Conservation (phyloP, 1,284 basidiomycete genomes). For the Irpex sp. region DNA sequence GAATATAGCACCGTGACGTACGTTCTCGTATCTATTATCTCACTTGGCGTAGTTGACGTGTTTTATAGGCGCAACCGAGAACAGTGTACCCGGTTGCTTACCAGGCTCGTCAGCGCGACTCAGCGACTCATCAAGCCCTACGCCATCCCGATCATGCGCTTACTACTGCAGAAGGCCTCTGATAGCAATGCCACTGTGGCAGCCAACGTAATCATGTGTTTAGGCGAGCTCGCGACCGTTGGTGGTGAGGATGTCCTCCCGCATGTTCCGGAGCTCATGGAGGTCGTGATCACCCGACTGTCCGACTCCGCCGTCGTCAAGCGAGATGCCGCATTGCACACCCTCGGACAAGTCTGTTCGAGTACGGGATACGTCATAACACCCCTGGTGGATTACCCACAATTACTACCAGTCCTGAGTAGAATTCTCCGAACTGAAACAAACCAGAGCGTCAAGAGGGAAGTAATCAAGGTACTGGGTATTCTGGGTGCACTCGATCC, state of each 20-base stretch:
- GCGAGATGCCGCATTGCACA: constrained; percentile 91
- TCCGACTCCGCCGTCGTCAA: constrained; percentile 83
- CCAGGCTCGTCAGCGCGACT: constrained; percentile 84
- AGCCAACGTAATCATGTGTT: constrained; percentile 89
- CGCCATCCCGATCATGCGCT: constrained; percentile 92
- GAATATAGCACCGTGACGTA: constrained; percentile 93
- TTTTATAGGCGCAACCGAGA: constrained; percentile 72
- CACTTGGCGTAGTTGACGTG: constrained; percentile 7
- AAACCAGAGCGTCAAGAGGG: constrained; percentile 72
- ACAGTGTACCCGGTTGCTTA: constrained; percentile 86
- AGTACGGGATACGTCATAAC: constrained; percentile 94
- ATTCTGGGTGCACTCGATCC: constrained; percentile 98
- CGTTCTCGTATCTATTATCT: constrained; percentile 1
- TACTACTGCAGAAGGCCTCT: constrained; percentile 84
- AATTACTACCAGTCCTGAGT: constrained; percentile 83
- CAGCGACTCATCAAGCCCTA: constrained; percentile 96
- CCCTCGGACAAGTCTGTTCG: constrained; percentile 92
- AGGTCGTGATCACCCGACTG: constrained; percentile 84
- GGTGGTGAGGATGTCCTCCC: constrained; percentile 89
- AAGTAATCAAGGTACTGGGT: constrained; percentile 92
- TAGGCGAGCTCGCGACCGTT: constrained; percentile 91
- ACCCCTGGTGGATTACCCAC: constrained; percentile 89
- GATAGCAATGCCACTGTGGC: constrained; percentile 86
- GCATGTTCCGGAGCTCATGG: constrained; percentile 84
- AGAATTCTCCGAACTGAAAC: constrained; percentile 86